Evolutionary conservation across 129 eudicot species (phyloP), one percentile per base, ranked within the genome.

Genomic region (Flaveria ramosissima): DNA sequence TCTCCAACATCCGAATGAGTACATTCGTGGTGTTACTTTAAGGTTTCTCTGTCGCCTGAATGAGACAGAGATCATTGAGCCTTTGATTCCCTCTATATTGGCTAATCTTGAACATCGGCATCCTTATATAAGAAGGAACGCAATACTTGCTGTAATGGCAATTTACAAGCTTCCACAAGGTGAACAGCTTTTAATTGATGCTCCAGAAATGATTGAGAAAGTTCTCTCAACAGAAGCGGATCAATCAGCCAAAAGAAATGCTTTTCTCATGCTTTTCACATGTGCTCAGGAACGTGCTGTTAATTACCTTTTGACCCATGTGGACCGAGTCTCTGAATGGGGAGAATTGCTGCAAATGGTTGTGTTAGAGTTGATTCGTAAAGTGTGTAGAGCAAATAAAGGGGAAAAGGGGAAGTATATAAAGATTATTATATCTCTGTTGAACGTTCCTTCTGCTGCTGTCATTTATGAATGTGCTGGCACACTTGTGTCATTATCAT

Each of bases 151-250:
- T 68, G 93, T 94, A 59, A 94, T 89, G 98, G 77, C 97, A 12
- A 91, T 94, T 69, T 94, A 85, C 91, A 94, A 94, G 93, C 96
- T 91, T 62, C 96, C 92, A 20, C 97, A 94, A 32, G 98, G 98
- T 16, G 96, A 94, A 65, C 97, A 94, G 84, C 97, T 94, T 24
- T 57, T 94, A 80, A 92, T 78, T 62, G 97, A 94, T 89, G 98
- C 97, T 1, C 97, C 98, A 0, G 98, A 94, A 78, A 87, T 89
- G 81, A 91, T 94, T 39, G 98, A 94, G 88, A 94, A 84, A 83
- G 83, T 87, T 39, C 93, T 94, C 70, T 50, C 86, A 12, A 82
- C 97, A 21, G 98, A 94, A 80, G 93, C 89, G 71, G 98, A 94
- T 73, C 92, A 85, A 67, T 91, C 98, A 2, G 96, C 98, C 68